phyloP scores from a whole-genome alignment of 176 grass and related monocot genomes.

The Rhynchospora pubera region DNA sequence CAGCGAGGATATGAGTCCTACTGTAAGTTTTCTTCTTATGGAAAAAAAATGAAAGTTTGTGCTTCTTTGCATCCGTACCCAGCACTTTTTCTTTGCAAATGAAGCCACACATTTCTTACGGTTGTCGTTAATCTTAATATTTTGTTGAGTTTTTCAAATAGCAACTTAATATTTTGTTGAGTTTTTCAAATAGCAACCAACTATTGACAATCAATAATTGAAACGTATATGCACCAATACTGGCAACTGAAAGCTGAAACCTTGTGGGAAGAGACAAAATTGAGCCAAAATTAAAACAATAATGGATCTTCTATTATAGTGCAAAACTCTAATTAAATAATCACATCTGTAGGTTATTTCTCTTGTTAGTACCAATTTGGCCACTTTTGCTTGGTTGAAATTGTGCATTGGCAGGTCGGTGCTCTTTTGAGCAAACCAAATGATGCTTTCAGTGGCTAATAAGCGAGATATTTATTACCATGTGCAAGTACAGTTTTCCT shows the following conservation, averaged over 20 bases:
- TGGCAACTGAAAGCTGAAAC: too few species aligned
- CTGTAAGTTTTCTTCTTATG: conserved; percentile 12
- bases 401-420: background rate
- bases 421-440: background rate
- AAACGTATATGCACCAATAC: background rate
- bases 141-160: too few species aligned
- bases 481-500: background rate
- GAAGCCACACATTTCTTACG: background rate
- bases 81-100: background rate
- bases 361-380: background rate
- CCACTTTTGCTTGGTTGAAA: background rate
- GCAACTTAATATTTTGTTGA: too few species aligned
- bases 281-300: background rate
- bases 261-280: background rate
- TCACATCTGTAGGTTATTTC: background rate
- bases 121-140: background rate
- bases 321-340: background rate
- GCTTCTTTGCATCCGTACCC: background rate
- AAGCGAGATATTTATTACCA: background rate
- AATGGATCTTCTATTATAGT: background rate
- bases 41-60: background rate
- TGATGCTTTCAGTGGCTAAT: background rate
- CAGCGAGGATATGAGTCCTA: conserved; percentile 27
- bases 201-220: background rate
- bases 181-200: background rate